Conservation (phyloP, 202 grass and related monocot species). For the Schoenoplectus tabernaemontani region DNA sequence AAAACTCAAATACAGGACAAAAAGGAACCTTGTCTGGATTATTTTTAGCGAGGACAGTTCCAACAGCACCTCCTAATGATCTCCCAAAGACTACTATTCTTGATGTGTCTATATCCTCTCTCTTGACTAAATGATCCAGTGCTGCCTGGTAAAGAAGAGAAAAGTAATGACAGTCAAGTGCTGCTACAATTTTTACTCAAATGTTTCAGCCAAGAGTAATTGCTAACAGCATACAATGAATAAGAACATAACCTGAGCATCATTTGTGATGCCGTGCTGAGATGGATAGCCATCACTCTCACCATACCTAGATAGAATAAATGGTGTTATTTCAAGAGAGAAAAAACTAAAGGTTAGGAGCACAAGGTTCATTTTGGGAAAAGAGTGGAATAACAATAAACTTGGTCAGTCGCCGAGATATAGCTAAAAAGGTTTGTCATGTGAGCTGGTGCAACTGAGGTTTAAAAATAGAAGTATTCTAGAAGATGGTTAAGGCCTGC, state of each 20-base stretch:
- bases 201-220: not conserved
- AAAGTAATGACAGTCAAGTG: slow-evolving; percentile 8
- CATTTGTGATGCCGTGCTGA: slow-evolving; percentile 87
- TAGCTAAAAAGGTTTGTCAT: not conserved
- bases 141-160: slow-evolving; percentile 54
- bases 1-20: not conserved
- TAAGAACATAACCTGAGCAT: slow-evolving; percentile 74
- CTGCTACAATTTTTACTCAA: not conserved
- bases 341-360: not conserved
- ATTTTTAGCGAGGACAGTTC: slow-evolving; percentile 75
- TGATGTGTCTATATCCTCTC: slow-evolving; percentile 90
- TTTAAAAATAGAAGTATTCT: slow-evolving; percentile 20
- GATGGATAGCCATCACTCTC: slow-evolving; percentile 95
- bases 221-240: slow-evolving; percentile 20
- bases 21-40: slow-evolving; percentile 81
- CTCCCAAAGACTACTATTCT: slow-evolving; percentile 93
- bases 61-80: slow-evolving; percentile 98
- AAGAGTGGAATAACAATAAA: not conserved
- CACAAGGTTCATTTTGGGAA: not conserved
- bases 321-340: not conserved
- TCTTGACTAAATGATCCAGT: slow-evolving; percentile 86
- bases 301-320: slow-evolving; percentile 53
- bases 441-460: not conserved
- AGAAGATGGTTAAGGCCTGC: not conserved
- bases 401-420: not conserved